Conservation (phyloP, 202 grass and related monocot species). For the Carex arenaria region DNA sequence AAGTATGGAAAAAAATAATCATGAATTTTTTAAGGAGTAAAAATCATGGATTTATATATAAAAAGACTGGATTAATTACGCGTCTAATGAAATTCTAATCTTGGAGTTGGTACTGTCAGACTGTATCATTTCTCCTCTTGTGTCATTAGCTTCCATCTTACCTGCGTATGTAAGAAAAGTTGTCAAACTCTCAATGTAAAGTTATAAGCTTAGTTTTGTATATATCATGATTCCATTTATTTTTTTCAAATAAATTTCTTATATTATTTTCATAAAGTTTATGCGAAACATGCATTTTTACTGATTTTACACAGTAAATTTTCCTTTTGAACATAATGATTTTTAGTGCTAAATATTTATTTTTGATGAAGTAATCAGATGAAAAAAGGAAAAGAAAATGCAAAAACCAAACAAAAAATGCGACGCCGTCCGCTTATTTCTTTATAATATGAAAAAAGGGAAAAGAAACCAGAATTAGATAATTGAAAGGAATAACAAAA, state of each 20-base stretch:
- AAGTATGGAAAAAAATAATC: neutral
- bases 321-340: neutral
- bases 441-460: neutral
- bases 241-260: neutral
- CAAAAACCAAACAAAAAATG: neutral
- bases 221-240: neutral
- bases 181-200: neutral
- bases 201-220: neutral
- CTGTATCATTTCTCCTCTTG: constrained; percentile 9
- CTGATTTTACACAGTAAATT: neutral
- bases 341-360: neutral
- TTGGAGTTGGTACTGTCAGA: constrained; percentile 26
- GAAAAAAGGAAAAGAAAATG: neutral
- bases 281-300: neutral
- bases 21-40: neutral
- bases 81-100: constrained; percentile 46
- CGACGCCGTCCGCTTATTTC: neutral
- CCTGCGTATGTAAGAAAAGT: neutral
- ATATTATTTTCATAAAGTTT: neutral
- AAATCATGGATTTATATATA: neutral
- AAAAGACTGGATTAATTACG: constrained; percentile 22
- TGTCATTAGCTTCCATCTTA: neutral
- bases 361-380: neutral
- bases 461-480: neutral
- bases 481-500: neutral